Evolutionary conservation across 352 stramenopile species (phyloP).

Genomic region (Phytophthora pini): DNA sequence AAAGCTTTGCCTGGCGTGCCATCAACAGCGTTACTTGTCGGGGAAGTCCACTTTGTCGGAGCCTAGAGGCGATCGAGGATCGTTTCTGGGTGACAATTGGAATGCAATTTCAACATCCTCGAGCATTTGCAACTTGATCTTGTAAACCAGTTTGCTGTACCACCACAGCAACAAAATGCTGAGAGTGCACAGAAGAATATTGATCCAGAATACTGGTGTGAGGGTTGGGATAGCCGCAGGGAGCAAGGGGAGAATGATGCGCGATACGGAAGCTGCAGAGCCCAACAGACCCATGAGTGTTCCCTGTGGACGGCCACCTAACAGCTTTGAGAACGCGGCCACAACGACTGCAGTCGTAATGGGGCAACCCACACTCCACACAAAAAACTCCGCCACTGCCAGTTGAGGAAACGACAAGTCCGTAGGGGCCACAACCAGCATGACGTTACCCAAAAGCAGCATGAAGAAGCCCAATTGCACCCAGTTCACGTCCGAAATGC

Average conservation of each 20-base stretch:
- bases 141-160: constrained; percentile 62
- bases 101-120: constrained; percentile 43
- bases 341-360: constrained; percentile 75
- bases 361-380: constrained; percentile 79
- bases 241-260: constrained; percentile 73
- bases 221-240: constrained; percentile 66
- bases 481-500: constrained; percentile 64
- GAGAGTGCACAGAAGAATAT: constrained; percentile 55
- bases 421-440: constrained; percentile 50
- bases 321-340: constrained; percentile 73
- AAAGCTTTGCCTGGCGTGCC: constrained; percentile 1
- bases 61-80: constrained; percentile 48
- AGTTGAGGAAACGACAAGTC: constrained; percentile 54
- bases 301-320: constrained; percentile 70
- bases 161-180: constrained; percentile 64
- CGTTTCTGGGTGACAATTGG: constrained; percentile 21
- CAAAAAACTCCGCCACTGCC: constrained; percentile 58
- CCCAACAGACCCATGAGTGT: constrained; percentile 79
- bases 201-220: constrained; percentile 75
- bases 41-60: constrained; percentile 39
- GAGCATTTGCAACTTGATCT: constrained; percentile 48
- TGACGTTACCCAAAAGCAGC: constrained; percentile 60
- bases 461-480: constrained; percentile 69
- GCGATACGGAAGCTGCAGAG: constrained; percentile 69
- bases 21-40: constrained; percentile 21